Conservation (phyloP, 768 basidiomycete genomes). For the Coprinopsis strossmayeri region DNA sequence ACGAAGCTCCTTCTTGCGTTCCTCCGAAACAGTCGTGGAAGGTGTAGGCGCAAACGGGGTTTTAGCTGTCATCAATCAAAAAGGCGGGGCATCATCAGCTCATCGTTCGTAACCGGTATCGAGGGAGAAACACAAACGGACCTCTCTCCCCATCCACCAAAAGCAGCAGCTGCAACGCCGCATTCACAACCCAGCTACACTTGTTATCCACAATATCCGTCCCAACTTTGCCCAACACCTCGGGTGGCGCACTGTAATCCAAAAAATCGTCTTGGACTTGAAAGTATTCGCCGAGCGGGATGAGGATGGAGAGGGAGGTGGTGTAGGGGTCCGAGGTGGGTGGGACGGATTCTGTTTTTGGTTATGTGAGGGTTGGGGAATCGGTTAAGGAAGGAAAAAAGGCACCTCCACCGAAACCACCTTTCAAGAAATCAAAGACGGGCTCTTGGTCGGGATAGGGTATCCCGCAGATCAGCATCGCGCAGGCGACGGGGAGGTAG, state of each 20-base stretch:
- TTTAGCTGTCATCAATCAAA: neutral
- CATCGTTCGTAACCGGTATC: neutral
- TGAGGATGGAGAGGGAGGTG: conserved; percentile 70
- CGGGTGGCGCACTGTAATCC: conserved; percentile 86
- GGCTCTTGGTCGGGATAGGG: conserved; percentile 22
- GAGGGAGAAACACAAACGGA: neutral
- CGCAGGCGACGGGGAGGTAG: conserved; percentile 96
- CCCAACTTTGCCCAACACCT: conserved; percentile 93
- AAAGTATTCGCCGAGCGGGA: conserved; percentile 97
- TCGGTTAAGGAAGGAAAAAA: neutral
- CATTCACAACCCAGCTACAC: conserved; percentile 95
- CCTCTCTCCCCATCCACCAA: neutral
- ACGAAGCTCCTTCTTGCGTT: conserved; percentile 35
- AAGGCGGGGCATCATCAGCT: too few species aligned
- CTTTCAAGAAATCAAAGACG: neutral
- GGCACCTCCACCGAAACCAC: neutral
- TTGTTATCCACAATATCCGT: conserved; percentile 99
- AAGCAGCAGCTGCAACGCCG: conserved; percentile 48
- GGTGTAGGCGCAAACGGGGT: neutral
- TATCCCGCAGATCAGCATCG: conserved; percentile 72
- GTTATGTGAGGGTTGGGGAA: conserved; percentile 27
- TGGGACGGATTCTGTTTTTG: conserved; percentile 10
- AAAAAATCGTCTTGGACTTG: conserved; percentile 98
- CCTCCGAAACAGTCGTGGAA: neutral
- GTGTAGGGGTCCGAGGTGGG: conserved; percentile 40